Base-by-base conservation (phyloP, 1,139 yeast species). In the Yamadazyma oceani region DNA sequence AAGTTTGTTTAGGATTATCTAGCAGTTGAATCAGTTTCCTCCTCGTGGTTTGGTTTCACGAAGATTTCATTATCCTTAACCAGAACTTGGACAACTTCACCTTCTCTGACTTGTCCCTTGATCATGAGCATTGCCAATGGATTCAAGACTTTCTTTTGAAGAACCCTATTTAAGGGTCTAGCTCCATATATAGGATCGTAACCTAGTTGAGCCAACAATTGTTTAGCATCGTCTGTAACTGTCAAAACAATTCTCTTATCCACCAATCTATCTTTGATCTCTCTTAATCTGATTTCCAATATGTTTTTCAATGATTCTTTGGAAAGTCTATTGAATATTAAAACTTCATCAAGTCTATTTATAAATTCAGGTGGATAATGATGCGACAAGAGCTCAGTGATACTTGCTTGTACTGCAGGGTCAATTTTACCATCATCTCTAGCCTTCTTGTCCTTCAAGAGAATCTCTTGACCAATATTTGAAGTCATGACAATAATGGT, bases 401-500 rank as follows among this genome's bases (percentile, higher is more conserved):
- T 89, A 46, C 72, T 64, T 1, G 55, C 50, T 53, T 82, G 83
- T 2, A 84, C 62, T 14, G 69, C 74, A 22, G 68, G 66, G 27
- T 61, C 58, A 17, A 79, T 64, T 36, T 78, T 76, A 3, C 78
- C 76, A 44, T 66, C 72, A 5, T 68, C 74, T 19, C 51, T 42
- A 10, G 69, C 48, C 19, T 64, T 60, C 31, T 58, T 62, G 50
- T 86, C 96, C 11, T 81, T 69, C 37, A 89, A 65, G 45, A 92
- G 70, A 36, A 85, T 77, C 47, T 90, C 96, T 60, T 92, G 97
- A 6, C 98, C 98, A 54, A 92, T 86, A 58, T 92, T 92, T 3
- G 96, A 87, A 0, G 98, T 92, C 95, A 92, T 86, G n/a, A 92
- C 95, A 51, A 92, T 87, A 40, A 92, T 85, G 1, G 97, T 86